Base-by-base conservation (phyloP, 768 basidiomycete genomes). In the Rhodocollybia butyracea region DNA sequence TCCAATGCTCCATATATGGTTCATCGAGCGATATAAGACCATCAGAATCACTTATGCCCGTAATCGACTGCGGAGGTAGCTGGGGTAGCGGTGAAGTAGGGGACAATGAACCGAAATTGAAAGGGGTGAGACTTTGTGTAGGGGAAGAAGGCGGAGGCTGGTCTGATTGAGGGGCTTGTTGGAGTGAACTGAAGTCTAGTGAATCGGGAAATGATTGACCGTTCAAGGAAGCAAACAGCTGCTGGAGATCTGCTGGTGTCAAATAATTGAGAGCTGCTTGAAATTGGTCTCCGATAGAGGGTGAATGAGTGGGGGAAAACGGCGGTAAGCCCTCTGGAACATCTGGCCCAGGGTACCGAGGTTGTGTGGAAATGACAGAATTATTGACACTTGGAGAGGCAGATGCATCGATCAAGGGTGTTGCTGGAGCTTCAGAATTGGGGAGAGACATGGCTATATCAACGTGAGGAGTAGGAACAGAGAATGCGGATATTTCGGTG, bases 231-330 rank as follows among this genome's bases (percentile, higher is more conserved):
- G 73, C 69, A 17, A 86, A 69, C 7, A 88, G 69, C 51, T 81
- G 78, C 57, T 86, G 84, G 50, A 88, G 74, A 61, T 86, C 83
- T 1, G 66, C 61, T 0, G 84, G 83, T 0, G 80, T 74, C 24
- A 87, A 70, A 55, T 80, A 79, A 43, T 80, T 74, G 32, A 86
- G 69, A 7, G 81, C 72, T 10, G 73, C 66, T 58, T 83, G 80
- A 38, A 84, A 70, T 17, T 77, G 73, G 6, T 70, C 67, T 55
- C 81, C 75, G 74, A 31, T 64, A 36, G 40, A 60, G 59, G 19
- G 63, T 43, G 51, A 63, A 56, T 17, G 66, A 59, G 48, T 61
- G 59, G 45, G 60, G 60, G 22, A 67, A 64, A 54, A 46, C 24
- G 51, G 29, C 15, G 68, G 66, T 24, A 67, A 51, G n/a, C 60